A percentile compares a stretch with the other conserved stretches of the same genome.
Evolutionary conservation across 805 yeast species (phyloP).

Genomic region (Dipodascopsis uninucleata): DNA sequence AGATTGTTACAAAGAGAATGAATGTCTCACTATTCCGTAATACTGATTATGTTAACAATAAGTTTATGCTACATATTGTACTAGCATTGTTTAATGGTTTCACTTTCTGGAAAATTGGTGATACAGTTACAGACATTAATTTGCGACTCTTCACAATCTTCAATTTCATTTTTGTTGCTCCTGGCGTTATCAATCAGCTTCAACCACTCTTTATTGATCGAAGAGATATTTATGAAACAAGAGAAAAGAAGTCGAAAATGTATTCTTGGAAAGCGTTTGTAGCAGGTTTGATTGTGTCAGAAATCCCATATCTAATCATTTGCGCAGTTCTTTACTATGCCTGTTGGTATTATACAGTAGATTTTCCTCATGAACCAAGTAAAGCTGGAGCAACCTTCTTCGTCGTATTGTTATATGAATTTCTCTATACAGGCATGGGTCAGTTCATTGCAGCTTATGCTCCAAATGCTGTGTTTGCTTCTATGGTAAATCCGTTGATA

Average conservation of each 20-base stretch:
- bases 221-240: constrained; percentile 63
- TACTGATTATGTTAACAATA: constrained; percentile 58
- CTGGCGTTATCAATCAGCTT: constrained; percentile 56
- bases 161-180: constrained; percentile 49
- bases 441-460: constrained; percentile 51
- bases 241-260: constrained; percentile 67
- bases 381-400: constrained; percentile 41
- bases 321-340: constrained; percentile 51
- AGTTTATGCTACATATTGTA: constrained; percentile 47
- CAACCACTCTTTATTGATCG: constrained; percentile 55
- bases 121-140: constrained; percentile 51
- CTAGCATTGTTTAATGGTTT: constrained; percentile 62
- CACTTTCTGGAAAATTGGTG: constrained; percentile 57
- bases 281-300: constrained; percentile 52
- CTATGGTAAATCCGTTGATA: constrained; percentile 34
- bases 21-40: constrained; percentile 52
- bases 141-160: constrained; percentile 58
- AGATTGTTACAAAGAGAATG: constrained; percentile 43
- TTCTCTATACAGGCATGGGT: constrained; percentile 42
- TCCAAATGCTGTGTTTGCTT: constrained; percentile 52
- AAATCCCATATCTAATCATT: constrained; percentile 55
- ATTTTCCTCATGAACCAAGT: constrained; percentile 41
- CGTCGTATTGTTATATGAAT: constrained; percentile 49
- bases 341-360: constrained; percentile 50
- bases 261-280: constrained; percentile 65